Evolutionary conservation across 192 early-diverging fungal genomes (phyloP).

Genomic region (Linnemannia hyalina): DNA sequence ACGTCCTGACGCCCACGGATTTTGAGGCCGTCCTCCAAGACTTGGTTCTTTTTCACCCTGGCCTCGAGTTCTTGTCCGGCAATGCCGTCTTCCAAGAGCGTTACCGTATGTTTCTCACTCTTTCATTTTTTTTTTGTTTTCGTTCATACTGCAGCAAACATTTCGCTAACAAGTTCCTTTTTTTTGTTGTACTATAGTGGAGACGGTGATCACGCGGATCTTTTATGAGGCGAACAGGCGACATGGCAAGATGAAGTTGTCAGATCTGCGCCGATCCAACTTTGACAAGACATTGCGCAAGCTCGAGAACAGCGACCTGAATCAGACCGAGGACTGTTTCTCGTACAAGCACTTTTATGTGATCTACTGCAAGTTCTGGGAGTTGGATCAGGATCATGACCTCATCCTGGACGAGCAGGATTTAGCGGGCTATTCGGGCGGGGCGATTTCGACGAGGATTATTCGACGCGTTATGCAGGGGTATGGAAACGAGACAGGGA

Average conservation of each 20-base stretch:
- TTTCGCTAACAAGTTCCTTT: neutral
- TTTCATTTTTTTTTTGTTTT: constrained; percentile 18
- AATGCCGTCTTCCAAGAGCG: constrained; percentile 87
- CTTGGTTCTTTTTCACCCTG: constrained; percentile 88
- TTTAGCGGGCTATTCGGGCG: constrained; percentile 79
- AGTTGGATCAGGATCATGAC: constrained; percentile 92
- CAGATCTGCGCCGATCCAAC: constrained; percentile 78
- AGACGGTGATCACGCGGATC: constrained; percentile 90
- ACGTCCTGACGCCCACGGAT: constrained; percentile 72
- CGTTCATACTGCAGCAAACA: neutral
- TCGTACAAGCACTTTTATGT: constrained; percentile 99
- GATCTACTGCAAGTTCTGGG: constrained; percentile 97
- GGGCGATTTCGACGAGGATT: constrained; percentile 75
- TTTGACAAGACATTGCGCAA: constrained; percentile 73
- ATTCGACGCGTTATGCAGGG: constrained; percentile 80
- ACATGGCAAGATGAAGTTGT: constrained; percentile 79
- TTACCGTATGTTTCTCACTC: constrained; percentile 70
- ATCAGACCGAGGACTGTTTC: constrained; percentile 84
- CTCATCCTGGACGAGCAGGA: constrained; percentile 78
- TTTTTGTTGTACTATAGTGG: constrained; percentile 62
- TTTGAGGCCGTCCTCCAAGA: constrained; percentile 82
- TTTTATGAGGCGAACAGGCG: constrained; percentile 82
- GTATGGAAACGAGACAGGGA: constrained; percentile 70
- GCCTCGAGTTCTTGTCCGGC: constrained; percentile 84
- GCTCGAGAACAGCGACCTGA: constrained; percentile 70